Base-by-base conservation (phyloP, 176 grass and related monocot genomes). In the Bolboschoenus planiculmis region DNA sequence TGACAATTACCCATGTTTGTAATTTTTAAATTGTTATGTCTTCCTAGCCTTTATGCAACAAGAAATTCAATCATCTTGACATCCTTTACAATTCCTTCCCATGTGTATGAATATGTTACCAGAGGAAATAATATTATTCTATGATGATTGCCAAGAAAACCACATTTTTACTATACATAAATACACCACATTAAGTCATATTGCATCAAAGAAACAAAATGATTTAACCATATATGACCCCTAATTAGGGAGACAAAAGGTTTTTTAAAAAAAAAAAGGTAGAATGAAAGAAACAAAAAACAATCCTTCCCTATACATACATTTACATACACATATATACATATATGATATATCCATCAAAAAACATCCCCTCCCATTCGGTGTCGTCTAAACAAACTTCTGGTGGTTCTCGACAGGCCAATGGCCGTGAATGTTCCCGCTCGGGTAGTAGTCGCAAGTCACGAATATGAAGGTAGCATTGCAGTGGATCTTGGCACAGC, bases 381-480 rank as follows among this genome's bases (percentile, higher is more conserved):
- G 56, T 80, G 31, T n/a, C n/a, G n/a, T n/a, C 78, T 39, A n/a
- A n/a, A n/a, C 57, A 18, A 63, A 82, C 80, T 51, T 44, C 14
- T 82, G 11, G 58, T 82, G 56, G 60, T 82, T 31, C 37, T 9
- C 10, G 15, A 82, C 18, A 0, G 91, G 91, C 56, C 78, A 81
- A 86, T 86, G 86, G 2, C 88, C 91, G 42, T 78, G 33, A 46
- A 36, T 90, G 84, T 93, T 93, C 0, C 88, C 91, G 0, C 80
- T 33, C 1, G 91, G 91, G 40, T 86, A 84, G 86, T 93, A 93
- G 29, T 89, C 83, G 81, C 91, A 93, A 4, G 85, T 93, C 47
- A 93, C 78, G 84, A 88, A 88, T 2, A 88, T 51, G 51, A 46
- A 44, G 67, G 86, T 85, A 18, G 30, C 34, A 64, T 88, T 75